phyloP scores from a whole-genome alignment of 352 stramenopile genomes.

The Blastocystis sp. region DNA sequence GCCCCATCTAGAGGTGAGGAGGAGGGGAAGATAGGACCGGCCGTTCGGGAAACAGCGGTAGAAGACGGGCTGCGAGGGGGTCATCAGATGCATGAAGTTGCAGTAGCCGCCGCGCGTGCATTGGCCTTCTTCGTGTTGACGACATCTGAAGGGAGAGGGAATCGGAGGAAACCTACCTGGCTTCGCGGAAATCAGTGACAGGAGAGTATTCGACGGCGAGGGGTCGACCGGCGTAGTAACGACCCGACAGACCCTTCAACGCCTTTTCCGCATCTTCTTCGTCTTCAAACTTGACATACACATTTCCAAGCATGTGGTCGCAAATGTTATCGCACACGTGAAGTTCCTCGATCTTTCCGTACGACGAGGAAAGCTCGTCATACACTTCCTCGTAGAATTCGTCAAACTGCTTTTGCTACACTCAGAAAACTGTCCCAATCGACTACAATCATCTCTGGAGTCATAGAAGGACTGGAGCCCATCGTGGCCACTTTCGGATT shows the following conservation, averaged over 20 bases:
- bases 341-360: conserved; percentile 90
- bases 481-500: conserved; percentile 67
- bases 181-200: conserved; percentile 94
- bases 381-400: conserved; percentile 93
- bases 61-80: conserved; percentile 64
- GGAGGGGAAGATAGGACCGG: not conserved
- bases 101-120: conserved; percentile 92
- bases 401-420: conserved; percentile 68
- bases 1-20: not conserved
- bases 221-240: conserved; percentile 87
- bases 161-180: conserved; percentile 61
- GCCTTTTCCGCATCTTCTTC: conserved; percentile 90
- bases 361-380: conserved; percentile 88
- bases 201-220: conserved; percentile 93
- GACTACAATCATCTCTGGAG: conserved; percentile 35
- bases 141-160: conserved; percentile 64
- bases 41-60: conserved; percentile 50
- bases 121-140: conserved; percentile 92
- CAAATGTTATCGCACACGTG: conserved; percentile 98
- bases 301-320: conserved; percentile 98
- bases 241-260: conserved; percentile 84
- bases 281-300: conserved; percentile 95
- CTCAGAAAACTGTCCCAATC: not conserved
- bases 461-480: not conserved
- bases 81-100: conserved; percentile 98